Base-by-base conservation (phyloP, 139 green algal species). In the Chlamydomonas sphaeroides region DNA sequence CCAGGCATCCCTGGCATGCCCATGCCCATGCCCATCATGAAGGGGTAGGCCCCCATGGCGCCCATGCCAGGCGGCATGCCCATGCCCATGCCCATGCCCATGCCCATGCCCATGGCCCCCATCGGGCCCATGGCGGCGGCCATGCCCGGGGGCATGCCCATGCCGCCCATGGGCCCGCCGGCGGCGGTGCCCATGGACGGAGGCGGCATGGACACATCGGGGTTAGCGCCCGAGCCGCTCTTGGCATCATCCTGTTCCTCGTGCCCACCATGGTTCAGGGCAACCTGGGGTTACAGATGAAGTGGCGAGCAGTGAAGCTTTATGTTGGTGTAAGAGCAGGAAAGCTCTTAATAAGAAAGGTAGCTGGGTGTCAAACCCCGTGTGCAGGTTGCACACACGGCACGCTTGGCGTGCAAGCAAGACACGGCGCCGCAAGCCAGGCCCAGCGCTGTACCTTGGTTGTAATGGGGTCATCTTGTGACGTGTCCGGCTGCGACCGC, bases 181-280 rank as follows among this genome's bases (percentile, higher is more conserved):
- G 65, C 67, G 1, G 30, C 23, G 28, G 33, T 32, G 17, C 26
- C 41, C 41, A 79, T 57, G 10, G 72, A 38, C 56, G 23, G 56
- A 21, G 56, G 23, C 56, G 56, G 25, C 74, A 80, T 71, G 41
- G 59, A n/a, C 39, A 68, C 28, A 5, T 20, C 74, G 20, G 53
- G 25, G 76, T 83, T 74, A 45, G 36, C 76, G 0, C 62, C 76
- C 2, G 62, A 74, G 18, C 76, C 76, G 14, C 30, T 53, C 62
- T 83, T 83, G 32, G 76, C 76, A 26, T 83, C 76, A 38, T 83
- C 76, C 76, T 81, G 74, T 20, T 83, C 76, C 32, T 73, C 76
- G 8, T n/a, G n/a, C 45, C 11, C 14, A 14, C 14, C 11, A 14
- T 83, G 62, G 42, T 36, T 49, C 35, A 74, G 48, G 3, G 42